Conservation (phyloP, 2,329 filamentous ascomycete species). For the Arthroderma uncinatum region DNA sequence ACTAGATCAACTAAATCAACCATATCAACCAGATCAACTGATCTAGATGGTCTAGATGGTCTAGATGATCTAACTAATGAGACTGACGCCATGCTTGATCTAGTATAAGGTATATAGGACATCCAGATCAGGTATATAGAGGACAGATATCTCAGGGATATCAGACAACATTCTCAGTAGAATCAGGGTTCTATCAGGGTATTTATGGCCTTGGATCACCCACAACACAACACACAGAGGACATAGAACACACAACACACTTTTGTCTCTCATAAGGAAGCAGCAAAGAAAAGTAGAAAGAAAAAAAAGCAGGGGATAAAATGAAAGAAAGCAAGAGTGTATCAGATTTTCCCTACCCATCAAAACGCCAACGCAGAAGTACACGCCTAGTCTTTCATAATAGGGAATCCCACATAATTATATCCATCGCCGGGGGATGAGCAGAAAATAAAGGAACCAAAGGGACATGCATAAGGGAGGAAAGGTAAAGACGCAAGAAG, state of each 20-base stretch:
- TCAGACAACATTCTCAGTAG: not conserved
- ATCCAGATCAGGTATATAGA: not conserved
- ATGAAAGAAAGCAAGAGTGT: not conserved
- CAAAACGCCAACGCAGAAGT: not conserved
- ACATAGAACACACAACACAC: not conserved
- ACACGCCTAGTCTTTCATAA: conserved; percentile 2
- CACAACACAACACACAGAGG: not conserved
- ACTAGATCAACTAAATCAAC: no score
- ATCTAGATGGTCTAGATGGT: no score
- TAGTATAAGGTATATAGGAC: not conserved
- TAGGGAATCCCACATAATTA: not conserved
- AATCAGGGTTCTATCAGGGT: not conserved
- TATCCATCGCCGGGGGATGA: not conserved
- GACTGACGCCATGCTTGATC: not conserved
- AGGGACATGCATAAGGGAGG: not conserved
- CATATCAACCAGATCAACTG: no score
- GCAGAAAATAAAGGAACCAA: not conserved
- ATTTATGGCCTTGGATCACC: not conserved
- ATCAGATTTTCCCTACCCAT: not conserved
- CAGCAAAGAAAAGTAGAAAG: not conserved
- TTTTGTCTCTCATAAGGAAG: not conserved
- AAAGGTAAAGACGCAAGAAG: not conserved
- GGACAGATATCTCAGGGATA: not conserved
- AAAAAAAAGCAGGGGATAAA: not conserved
- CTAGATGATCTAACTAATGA: no score